phyloP scores from a whole-genome alignment of 2,329 filamentous ascomycete species.

The Neoscytalidium dimidiatum region DNA sequence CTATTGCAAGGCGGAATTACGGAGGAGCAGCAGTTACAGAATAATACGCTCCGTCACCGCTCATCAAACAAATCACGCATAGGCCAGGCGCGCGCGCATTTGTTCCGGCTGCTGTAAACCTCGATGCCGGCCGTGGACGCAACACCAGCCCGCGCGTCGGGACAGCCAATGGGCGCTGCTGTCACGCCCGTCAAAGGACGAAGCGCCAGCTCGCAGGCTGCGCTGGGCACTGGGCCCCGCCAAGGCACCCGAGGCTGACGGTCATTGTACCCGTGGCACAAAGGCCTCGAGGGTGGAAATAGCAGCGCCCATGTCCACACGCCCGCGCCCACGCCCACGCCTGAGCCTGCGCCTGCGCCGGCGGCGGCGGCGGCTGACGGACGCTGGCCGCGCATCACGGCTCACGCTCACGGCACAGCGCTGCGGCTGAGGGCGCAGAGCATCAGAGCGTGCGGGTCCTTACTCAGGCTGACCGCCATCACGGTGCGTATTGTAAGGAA shows the following conservation, averaged over 20 bases:
- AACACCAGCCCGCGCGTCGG: neutral
- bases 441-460: neutral
- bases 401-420: neutral
- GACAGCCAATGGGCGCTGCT: neutral
- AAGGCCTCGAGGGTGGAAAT: slow-evolving; percentile 1
- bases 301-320: neutral
- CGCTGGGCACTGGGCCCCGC: neutral
- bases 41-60: slow-evolving; percentile 18
- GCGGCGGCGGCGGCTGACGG: neutral
- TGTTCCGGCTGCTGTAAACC: slow-evolving; percentile 18
- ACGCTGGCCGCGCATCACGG: neutral
- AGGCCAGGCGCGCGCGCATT: slow-evolving; percentile 16
- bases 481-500: neutral
- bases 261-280: slow-evolving; percentile 15
- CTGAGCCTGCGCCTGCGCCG: neutral
- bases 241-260: slow-evolving; percentile 19
- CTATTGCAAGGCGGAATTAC: slow-evolving; percentile 19
- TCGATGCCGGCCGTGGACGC: neutral
- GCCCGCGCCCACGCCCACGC: neutral
- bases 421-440: neutral
- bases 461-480: slow-evolving; percentile 2
- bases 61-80: slow-evolving; percentile 18
- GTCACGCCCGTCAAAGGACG: slow-evolving; percentile 9
- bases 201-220: neutral
- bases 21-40: slow-evolving; percentile 19